Base-by-base conservation (phyloP, 768 basidiomycete genomes). In the Tricholoma terreum region DNA sequence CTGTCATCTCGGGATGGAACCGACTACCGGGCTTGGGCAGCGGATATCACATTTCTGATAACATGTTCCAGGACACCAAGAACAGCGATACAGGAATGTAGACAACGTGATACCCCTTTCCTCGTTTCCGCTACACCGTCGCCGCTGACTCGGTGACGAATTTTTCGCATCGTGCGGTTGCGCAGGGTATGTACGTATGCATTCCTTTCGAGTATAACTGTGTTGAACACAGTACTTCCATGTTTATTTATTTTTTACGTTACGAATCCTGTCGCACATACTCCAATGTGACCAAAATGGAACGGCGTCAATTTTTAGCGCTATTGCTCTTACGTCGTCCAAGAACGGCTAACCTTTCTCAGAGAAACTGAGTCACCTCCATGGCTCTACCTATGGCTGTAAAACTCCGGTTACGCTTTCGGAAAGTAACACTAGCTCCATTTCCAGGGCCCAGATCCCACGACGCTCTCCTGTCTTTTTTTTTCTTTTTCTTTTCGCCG, bases 1-100 rank as follows among this genome's bases (percentile, higher is more conserved):
- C 30, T 49, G 46, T 49, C 30, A 49, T 49, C 46, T 31, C 7
- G 3, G 30, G 27, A 30, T 17, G 30, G 27, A 27, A 42, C 24
- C 24, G 22, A n/a, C 14, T 15, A 15, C 2, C 21, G 24, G 24
- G 14, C 24, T 1, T 43, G 27, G 46, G 12, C 30, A 27, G 46
- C 46, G 46, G 46, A 49, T 49, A 31, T 49, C 46, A 49, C 27
- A 30, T 49, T 45, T 31, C 46, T 49, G 30, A 49, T 49, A 49
- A 31, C 15, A 31, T 49, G 27, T 27, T 46, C 45, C 15, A 27
- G 24, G 45, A 27, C 14, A 30, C 8, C 27, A 45, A 24, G 43
- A 45, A 45, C 22, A 24, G 12, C 22, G 14, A 27, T 48, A 30
- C 15, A 30, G 15, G 3, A 45, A 6, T 35, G 8, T 30, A 14